Conservation (phyloP, 352 stramenopile species). For the Globisporangium echinulatum region DNA sequence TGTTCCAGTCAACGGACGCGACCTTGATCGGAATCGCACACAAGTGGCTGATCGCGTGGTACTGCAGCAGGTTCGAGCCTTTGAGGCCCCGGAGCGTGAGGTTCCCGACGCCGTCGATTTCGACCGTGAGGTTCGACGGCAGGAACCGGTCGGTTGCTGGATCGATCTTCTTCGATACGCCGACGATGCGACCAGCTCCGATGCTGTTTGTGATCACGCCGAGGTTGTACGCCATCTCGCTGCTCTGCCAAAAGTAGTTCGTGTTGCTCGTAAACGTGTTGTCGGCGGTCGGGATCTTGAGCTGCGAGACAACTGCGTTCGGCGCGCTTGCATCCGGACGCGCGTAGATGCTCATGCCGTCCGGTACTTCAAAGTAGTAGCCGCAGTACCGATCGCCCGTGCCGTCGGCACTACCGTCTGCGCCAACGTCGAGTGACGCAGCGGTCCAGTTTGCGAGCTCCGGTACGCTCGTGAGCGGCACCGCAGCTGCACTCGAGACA, state of each 20-base stretch:
- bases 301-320: conserved; percentile 41
- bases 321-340: conserved; percentile 20
- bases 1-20: conserved; percentile 43
- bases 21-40: conserved; percentile 61
- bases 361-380: conserved; percentile 62
- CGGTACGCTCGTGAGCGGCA: conserved; percentile 14
- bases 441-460: conserved; percentile 41
- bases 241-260: conserved; percentile 65
- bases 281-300: conserved; percentile 24
- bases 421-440: not conserved
- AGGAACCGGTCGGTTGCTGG: conserved; percentile 44
- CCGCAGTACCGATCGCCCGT: conserved; percentile 48
- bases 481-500: conserved; percentile 21
- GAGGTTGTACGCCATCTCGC: conserved; percentile 48
- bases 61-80: conserved; percentile 38
- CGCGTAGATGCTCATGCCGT: conserved; percentile 42
- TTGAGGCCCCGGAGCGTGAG: conserved; percentile 43
- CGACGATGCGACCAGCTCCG: conserved; percentile 41
- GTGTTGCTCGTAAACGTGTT: conserved; percentile 46
- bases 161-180: conserved; percentile 63
- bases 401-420: not conserved
- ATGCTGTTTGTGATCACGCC: conserved; percentile 63
- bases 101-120: conserved; percentile 32
- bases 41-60: conserved; percentile 39
- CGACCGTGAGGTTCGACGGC: conserved; percentile 19